phyloP scores from a whole-genome alignment of 176 grass and related monocot species.

The Eremochloa ophiuroides region DNA sequence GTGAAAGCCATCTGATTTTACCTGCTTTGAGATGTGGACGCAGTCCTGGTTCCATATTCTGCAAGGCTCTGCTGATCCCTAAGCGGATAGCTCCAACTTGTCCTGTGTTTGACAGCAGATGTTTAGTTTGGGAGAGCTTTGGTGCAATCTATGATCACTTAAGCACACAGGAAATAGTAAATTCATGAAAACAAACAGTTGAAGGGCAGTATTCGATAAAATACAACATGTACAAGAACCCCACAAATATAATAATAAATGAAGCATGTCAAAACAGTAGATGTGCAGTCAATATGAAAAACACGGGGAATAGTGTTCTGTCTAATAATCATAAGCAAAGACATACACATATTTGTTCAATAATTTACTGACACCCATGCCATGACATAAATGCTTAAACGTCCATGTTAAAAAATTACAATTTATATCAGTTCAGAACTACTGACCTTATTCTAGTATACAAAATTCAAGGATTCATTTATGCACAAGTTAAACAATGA shows the following conservation, averaged over 20 bases:
- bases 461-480: background rate
- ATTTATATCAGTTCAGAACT: background rate
- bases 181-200: background rate
- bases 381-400: background rate
- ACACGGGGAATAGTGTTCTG: background rate
- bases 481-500: background rate
- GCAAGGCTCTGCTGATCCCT: conserved; percentile 90
- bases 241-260: background rate
- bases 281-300: background rate
- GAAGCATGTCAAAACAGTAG: background rate
- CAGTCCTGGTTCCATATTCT: conserved; percentile 85
- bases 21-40: conserved; percentile 92
- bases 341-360: background rate
- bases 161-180: background rate
- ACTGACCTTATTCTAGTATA: background rate
- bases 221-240: background rate
- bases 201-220: background rate
- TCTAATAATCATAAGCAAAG: background rate
- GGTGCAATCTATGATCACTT: background rate
- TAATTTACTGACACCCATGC: background rate
- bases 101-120: conserved; percentile 37
- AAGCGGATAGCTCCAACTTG: conserved; percentile 92
- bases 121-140: background rate
- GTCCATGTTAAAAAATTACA: background rate
- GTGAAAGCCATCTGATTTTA: conserved; percentile 23